These are phyloP conservation scores for Myxozyma monticola DNA, from an alignment of 805 yeast species.

Conservation along the genomic window DNA sequence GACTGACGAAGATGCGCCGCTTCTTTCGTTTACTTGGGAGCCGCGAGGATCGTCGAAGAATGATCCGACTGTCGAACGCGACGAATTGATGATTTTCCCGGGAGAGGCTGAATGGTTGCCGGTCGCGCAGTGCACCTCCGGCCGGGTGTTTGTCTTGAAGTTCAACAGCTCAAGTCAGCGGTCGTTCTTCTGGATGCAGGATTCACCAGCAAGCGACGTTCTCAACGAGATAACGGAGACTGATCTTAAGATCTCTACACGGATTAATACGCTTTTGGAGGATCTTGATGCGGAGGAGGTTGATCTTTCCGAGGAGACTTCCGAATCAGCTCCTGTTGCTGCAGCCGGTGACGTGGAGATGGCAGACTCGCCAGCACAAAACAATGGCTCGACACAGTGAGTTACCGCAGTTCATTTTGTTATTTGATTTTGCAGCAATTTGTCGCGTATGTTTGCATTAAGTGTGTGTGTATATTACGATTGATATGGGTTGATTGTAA, in stretches of 20 bases:
- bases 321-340: not conserved
- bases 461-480: no score
- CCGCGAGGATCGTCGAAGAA: constrained; percentile 52
- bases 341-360: constrained; percentile 25
- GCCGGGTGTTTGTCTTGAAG: constrained; percentile 70
- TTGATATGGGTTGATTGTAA: no score
- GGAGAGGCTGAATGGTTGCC: constrained; percentile 82
- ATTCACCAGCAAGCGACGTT: constrained; percentile 62
- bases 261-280: constrained; percentile 51
- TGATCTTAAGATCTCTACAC: constrained; percentile 53
- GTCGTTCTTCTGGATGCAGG: constrained; percentile 71
- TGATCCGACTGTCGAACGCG: constrained; percentile 42
- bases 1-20: constrained; percentile 68
- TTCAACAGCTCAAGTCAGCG: constrained; percentile 64
- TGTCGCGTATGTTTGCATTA: no score
- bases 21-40: constrained; percentile 70
- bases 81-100: constrained; percentile 70
- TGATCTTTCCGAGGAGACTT: constrained; percentile 14
- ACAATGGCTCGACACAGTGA: constrained; percentile 19
- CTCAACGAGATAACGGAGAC: constrained; percentile 53
- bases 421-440: no score
- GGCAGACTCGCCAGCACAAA: constrained; percentile 15
- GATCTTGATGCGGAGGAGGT: constrained; percentile 39
- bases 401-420: constrained; percentile 2
- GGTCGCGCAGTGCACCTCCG: constrained; percentile 67